Percentiles rank a stretch among this genome's conserved stretches.
These are phyloP conservation scores for Pholiota conissans DNA, from an alignment of 768 basidiomycete species.

Conservation along the genomic window DNA sequence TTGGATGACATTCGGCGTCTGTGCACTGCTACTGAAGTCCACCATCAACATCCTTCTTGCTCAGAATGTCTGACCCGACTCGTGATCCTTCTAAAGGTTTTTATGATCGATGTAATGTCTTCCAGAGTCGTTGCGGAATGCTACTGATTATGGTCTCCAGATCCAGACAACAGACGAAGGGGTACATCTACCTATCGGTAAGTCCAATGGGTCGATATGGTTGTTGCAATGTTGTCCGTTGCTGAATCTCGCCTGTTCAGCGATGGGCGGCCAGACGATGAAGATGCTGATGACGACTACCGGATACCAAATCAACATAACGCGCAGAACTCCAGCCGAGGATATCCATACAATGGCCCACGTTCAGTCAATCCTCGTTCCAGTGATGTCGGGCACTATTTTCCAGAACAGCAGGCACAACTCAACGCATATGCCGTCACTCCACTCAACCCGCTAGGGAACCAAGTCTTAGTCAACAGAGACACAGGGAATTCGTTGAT, in stretches of 20 bases:
- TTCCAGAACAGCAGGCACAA: background rate
- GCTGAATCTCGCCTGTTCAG: background rate
- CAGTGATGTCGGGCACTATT: background rate
- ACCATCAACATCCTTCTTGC: background rate
- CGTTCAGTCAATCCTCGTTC: background rate
- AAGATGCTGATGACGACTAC: background rate
- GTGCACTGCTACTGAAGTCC: background rate
- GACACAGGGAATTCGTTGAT: background rate
- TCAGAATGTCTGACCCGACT: background rate
- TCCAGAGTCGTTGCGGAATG: background rate
- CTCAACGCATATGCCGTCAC: background rate
- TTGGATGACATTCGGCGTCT: background rate
- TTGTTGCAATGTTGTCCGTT: background rate
- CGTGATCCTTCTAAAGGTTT: background rate
- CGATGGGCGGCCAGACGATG: background rate
- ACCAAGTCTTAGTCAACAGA: background rate
- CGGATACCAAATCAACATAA: background rate
- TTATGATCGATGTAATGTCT: background rate
- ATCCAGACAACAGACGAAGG: background rate
- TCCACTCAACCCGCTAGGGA: background rate
- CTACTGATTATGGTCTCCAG: background rate
- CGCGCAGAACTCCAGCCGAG: background rate
- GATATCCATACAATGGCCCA: background rate
- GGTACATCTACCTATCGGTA: background rate
- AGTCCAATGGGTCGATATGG: background rate